A percentile compares a stretch with the other conserved stretches of the same genome.
These are phyloP conservation scores for Chamaecyparis obtusa DNA, from an alignment of 75 land plant species.

Conservation along the genomic window DNA sequence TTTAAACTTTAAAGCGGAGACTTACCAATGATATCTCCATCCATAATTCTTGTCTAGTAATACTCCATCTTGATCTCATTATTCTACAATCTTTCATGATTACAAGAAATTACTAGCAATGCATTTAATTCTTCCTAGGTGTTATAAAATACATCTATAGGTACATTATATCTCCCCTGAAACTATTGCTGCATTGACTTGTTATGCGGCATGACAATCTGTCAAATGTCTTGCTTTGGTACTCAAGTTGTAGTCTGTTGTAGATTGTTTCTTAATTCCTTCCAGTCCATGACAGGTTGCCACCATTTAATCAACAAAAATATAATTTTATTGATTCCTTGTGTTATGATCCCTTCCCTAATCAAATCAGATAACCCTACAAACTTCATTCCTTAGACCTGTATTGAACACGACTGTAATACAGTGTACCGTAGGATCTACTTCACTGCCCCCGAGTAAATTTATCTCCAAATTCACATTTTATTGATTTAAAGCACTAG, in stretches of 20 bases:
- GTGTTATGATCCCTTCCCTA: neutral
- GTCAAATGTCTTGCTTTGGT: neutral
- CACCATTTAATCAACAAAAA: neutral
- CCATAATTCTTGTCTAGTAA: neutral
- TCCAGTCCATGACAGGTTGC: neutral
- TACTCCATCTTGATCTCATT: neutral
- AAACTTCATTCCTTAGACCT: neutral
- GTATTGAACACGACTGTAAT: neutral
- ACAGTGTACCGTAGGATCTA: neutral
- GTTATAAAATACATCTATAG: neutral
- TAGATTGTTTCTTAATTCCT: neutral
- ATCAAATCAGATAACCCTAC: neutral
- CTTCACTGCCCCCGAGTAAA: neutral
- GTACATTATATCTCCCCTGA: neutral
- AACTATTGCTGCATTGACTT: neutral
- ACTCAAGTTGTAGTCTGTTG: neutral
- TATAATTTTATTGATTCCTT: neutral
- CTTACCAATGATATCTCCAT: neutral
- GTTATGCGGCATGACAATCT: neutral
- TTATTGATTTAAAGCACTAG: neutral
- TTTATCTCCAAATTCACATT: neutral
- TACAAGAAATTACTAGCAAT: neutral
- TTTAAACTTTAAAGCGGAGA: neutral
- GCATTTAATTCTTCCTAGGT: neutral
- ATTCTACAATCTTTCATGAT: neutral